Conservation (phyloP, 176 grass and related monocot species). For the Eremochloa ophiuroides region DNA sequence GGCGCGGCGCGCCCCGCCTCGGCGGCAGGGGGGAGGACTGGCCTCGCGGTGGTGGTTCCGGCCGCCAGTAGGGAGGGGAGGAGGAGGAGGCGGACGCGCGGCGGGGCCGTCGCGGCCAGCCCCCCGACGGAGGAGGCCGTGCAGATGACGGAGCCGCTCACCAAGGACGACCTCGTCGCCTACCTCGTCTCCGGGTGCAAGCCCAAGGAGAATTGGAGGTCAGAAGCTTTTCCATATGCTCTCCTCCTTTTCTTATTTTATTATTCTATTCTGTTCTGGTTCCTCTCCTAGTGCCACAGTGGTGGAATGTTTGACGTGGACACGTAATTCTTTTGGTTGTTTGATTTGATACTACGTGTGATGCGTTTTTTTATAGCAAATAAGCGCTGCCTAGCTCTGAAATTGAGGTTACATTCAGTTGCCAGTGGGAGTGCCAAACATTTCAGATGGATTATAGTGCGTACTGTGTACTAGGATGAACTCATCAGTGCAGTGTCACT, state of each 20-base stretch:
- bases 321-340: no score
- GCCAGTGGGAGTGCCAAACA: background rate
- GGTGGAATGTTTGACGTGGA: no score
- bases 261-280: no score
- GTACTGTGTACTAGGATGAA: background rate
- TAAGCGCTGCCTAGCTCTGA: background rate
- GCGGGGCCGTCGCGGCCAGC: conserved; percentile 57
- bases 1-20: background rate
- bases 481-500: background rate
- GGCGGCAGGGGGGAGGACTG: background rate
- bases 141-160: conserved; percentile 70
- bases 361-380: background rate
- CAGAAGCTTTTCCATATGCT: background rate
- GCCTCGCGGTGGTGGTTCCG: background rate
- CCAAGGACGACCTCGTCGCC: conserved; percentile 79
- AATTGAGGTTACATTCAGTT: background rate
- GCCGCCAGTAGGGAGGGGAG: background rate
- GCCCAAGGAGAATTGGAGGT: conserved; percentile 88
- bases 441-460: background rate
- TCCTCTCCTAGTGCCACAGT: no score
- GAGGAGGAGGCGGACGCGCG: background rate
- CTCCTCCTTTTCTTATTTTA: background rate
- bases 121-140: conserved; percentile 84
- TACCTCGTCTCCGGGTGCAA: conserved; percentile 94
- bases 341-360: background rate